Conservation (phyloP, 345 rosid genomes). For the Syzygium grande region DNA sequence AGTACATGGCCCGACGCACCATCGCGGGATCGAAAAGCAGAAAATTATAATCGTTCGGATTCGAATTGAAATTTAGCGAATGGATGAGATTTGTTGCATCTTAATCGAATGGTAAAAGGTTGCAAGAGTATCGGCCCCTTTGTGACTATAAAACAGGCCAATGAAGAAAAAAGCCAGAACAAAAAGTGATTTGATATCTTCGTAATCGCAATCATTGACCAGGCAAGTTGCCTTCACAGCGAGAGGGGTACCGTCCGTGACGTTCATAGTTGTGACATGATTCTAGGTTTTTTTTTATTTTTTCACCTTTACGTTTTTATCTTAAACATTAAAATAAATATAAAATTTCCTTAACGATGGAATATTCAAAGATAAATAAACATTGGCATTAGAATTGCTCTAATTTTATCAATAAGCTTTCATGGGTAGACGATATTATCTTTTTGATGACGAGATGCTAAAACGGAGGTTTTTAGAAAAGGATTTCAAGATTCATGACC, state of each 20-base stretch:
- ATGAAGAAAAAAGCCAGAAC: not conserved
- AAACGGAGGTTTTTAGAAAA: not conserved
- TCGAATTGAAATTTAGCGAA: too few species aligned
- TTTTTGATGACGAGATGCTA: not conserved
- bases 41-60: not conserved
- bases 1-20: not conserved
- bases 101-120: not conserved
- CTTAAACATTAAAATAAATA: not conserved
- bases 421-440: not conserved
- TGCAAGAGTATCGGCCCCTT: not conserved
- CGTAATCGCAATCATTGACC: not conserved
- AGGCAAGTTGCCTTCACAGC: not conserved
- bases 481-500: not conserved
- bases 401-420: not conserved
- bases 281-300: not conserved
- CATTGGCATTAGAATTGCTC: not conserved
- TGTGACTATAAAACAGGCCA: not conserved
- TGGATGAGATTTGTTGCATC: not conserved
- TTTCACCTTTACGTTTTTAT: not conserved
- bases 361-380: not conserved
- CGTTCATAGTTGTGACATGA: not conserved
- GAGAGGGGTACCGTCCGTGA: not conserved
- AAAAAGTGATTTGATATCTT: not conserved
- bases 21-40: not conserved
- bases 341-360: not conserved